Evolutionary conservation across 2,329 filamentous ascomycete genomes (phyloP), one percentile per base, ranked within the genome.

Genomic region (Westerdykella aurantiaca): DNA sequence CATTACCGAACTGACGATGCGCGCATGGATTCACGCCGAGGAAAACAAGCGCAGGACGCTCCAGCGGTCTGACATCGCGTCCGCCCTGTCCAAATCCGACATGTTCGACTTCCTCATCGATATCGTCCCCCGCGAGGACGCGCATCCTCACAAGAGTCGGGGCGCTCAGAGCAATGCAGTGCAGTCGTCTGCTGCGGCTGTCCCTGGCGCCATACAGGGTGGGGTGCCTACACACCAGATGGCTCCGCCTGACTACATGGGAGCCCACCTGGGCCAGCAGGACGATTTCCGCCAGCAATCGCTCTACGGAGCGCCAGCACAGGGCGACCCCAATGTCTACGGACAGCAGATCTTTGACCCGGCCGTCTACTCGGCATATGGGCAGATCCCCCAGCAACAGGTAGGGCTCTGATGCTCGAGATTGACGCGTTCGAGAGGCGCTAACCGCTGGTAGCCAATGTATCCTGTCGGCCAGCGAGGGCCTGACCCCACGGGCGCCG

Each of bases 51-150:
- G 93, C 23, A 83, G 93, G 35, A 98, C 93, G 1, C 75, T 98
- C 34, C 93, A 98, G 70, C 82, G 93, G 40, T 95, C 88, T 45
- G 93, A 98, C 63, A 98, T 98, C 65, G 93, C 93, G 17, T 94
- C 89, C 10, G 93, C 93, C 12, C 77, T 98, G 18, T 86, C 88
- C 47, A 98, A 98, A 72, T 96, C 89, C 17, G 93, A 98, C 72
- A 98, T 98, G 93, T 98, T 98, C 68, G 93, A 98, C 72, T 98
- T 98, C 71, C 77, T 98, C 47, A 98, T 98, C 66, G 93, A 98
- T 64, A 98, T 98, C 49, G 93, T 98, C 5, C 93, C 93, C 3
- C 84, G 93, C 41, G 93, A 98, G 68, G 93, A 98, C 68, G 89
- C 91, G 31, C 79, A 86, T 9, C 82, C 85, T 17, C 88, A 89